Percentiles rank a stretch among this genome's conserved stretches.
Evolutionary conservation across 208 protist species (phyloP).

Genomic region (Borovskyia barvae): DNA sequence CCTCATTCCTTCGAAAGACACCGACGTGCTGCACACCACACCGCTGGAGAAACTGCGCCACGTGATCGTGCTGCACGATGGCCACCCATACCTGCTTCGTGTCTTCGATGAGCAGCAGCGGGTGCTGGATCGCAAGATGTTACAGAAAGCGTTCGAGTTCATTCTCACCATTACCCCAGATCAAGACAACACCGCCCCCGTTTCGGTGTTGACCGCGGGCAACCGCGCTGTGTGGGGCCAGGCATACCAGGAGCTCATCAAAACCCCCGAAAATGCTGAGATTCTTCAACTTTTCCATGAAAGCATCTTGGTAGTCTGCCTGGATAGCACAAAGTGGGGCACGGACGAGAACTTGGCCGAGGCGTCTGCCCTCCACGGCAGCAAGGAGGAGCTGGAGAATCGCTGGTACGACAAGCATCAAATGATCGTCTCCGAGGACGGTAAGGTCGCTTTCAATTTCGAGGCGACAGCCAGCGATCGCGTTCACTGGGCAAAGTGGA

Average conservation of each 20-base stretch:
- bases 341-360: slow-evolving; percentile 36
- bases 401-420: slow-evolving; percentile 94
- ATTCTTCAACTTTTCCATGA: slow-evolving; percentile 67
- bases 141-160: slow-evolving; percentile 71
- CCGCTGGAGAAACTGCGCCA: slow-evolving; percentile 68
- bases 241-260: slow-evolving; percentile 79
- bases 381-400: slow-evolving; percentile 80
- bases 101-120: slow-evolving; percentile 62
- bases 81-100: slow-evolving; percentile 66
- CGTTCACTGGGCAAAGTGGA: slow-evolving; percentile 81
- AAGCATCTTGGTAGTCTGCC: slow-evolving; percentile 74
- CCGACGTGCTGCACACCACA: slow-evolving; percentile 56
- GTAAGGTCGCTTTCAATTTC: slow-evolving; percentile 86
- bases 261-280: slow-evolving; percentile 70
- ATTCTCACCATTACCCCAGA: slow-evolving; percentile 80
- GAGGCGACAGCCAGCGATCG: slow-evolving; percentile 78
- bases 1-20: slow-evolving; percentile 63
- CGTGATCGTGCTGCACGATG: slow-evolving; percentile 83
- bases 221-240: slow-evolving; percentile 74
- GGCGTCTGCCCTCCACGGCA: slow-evolving; percentile 65
- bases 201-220: slow-evolving; percentile 82
- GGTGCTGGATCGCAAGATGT: slow-evolving; percentile 35
- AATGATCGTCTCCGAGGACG: slow-evolving; percentile 84
- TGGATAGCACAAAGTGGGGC: slow-evolving; percentile 64
- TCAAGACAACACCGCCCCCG: slow-evolving; percentile 72